Evolutionary conservation across 495 filamentous ascomycete species (phyloP), one percentile per base, ranked within the genome.

Genomic region (Aspergillus saccharolyticus): DNA sequence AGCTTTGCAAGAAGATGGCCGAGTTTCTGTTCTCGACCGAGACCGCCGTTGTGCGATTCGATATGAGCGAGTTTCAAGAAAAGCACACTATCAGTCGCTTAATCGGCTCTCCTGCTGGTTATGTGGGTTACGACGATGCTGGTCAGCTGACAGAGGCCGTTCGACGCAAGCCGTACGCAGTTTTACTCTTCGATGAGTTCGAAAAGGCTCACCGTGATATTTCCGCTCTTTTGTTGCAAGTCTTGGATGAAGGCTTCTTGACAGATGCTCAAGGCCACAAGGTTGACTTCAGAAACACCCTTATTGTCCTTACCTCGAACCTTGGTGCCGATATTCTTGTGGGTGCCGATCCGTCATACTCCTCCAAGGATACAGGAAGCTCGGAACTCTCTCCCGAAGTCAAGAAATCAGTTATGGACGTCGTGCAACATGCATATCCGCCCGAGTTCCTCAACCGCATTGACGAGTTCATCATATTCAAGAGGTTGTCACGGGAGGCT

Each of bases 51-150:
- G 84, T 94, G 19, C 79, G 94, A 46, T 98, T 97, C 68, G 94
- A 98, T 71, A 98, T 97, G 93, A 89, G 84, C 70, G 94, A 98
- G 63, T 98, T 97, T 72, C 90, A 95, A 64, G 94, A 98, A 66
- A 96, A 96, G 69, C 93, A 97, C 68, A 97, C 93, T 1, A 85
- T 98, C 55, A 94, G 89, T 33, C 83, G 94, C 48, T 79, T 97
- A 28, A 96, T 98, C 66, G 94, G 94, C 30, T 86, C 88, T 17
- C 94, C 93, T 0, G 91, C 93, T 15, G 93, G 93, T 15, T 97
- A 96, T 71, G 85, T 98, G 19, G 94, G 94, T 9, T 98, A 98
- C 67, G 94, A 98, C 42, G 94, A 98, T 69, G 91, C 93, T 18
- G 94, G 94, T 8, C 94, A 98, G 70, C 81, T 98, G 7, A 97